Evolutionary conservation across 2,329 filamentous ascomycete species (phyloP), one percentile per base, ranked within the genome.

Genomic region (Chlorencoelia australis): DNA sequence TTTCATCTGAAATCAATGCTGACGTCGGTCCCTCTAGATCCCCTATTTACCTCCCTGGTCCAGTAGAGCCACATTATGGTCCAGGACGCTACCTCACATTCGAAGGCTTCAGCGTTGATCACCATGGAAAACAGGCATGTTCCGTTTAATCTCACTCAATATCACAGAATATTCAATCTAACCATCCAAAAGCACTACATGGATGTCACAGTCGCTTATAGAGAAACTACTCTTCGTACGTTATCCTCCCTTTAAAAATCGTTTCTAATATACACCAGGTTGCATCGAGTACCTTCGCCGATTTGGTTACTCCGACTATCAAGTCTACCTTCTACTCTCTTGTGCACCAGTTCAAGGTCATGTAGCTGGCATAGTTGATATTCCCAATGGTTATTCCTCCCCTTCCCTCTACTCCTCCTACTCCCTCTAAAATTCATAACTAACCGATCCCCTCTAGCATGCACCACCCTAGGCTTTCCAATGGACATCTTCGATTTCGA

Each of bases 401-500:
- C 8, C 16, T 14, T 17, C 11, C 13, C 5, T 30, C 21, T 9
- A 16, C 14, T 35, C 9, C 16, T 14, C 35, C 1, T 37, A 17
- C 10, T 24, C 22, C 10, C n/a, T 17, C 19, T 9, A 30, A 13
- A 30, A 17, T 28, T 11, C 16, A 16, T 24, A 10, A 25, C 25
- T 44, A 29, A 43, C 31, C 30, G 13, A 2, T 8, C 29, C 1
- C 5, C 49, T 41, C 13, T 20, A 41, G 84, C 82, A 0, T 94
- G 88, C 55, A 94, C 87, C 4, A 94, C 88, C 0, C 65, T 94
- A 41, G 87, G 86, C 0, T 56, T 94, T 36, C 88, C 88, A 1
- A 85, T 94, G 68, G 88, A 94, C 61, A 93, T 95, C 35, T 95
- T 95, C 52, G 84, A 91, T 54, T 94, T 95, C 59, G 87, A 94